Base-by-base conservation (phyloP, 2,329 filamentous ascomycete species). In the Aspergillus ibericus region DNA sequence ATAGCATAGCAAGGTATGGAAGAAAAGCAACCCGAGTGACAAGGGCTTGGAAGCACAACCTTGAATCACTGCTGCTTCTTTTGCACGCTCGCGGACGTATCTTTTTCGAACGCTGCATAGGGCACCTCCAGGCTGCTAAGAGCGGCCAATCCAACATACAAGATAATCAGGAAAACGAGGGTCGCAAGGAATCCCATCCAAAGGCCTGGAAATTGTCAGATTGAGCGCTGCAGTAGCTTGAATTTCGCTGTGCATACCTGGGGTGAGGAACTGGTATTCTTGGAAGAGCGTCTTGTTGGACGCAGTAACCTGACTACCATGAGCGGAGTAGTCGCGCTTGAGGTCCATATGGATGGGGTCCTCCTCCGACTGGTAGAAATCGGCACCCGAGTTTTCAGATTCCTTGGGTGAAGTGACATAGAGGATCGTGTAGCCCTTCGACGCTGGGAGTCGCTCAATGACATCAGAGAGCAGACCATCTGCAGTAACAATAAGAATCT, bases 21-120 rank as follows among this genome's bases (percentile, higher is more conserved):
- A 34, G 15, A 55, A 48, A 58, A 46, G n/a, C 12, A 51, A n/a
- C 20, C 27, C 29, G 50, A 34, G 16, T 25, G 40, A 40, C 32
- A 50, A 55, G 48, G 51, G 56, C 35, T 52, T 42, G 32, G 55
- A 47, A 48, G 22, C 46, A 48, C 44, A 53, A 53, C 35, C 53
- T 51, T 53, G 55, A 55, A 63, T 66, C 64, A 83, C 77, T 88
- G 83, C 80, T 92, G 77, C 73, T 86, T 96, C 85, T 93, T 96
- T 77, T 96, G 91, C 32, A 89, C 89, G 36, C 87, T 82, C n/a
- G 92, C 91, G 0, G 92, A 91, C 82, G 92, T 96, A 68, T 97
- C 93, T 82, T 96, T 97, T 73, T 96, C 93, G 73, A 98, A 99
- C 1, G 95, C 92, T 63, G 90, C 92, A 75, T 98, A 98, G 1